Evolutionary conservation across 148 eudicot genomes (phyloP).

Genomic region (Cornus controversa): DNA sequence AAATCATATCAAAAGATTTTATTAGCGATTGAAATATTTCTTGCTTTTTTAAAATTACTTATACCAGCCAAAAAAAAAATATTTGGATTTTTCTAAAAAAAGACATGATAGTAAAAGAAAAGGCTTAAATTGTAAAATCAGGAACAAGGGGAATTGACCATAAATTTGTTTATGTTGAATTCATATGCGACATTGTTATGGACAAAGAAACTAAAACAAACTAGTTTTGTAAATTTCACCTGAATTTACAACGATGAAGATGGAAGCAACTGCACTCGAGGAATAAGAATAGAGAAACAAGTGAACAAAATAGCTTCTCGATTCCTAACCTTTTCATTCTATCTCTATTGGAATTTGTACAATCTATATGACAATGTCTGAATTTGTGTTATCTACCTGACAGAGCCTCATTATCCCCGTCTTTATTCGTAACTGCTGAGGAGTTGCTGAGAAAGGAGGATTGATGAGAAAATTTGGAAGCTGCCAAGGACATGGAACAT

Average conservation of each 20-base stretch:
- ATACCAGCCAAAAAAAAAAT: too few relatives aligned
- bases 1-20: too few relatives aligned
- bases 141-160: too few relatives aligned
- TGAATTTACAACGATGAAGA: not conserved
- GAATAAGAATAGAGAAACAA: not conserved
- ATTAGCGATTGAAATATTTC: too few relatives aligned
- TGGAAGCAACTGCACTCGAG: not conserved
- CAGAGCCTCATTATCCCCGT: not conserved
- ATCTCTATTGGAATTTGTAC: not conserved
- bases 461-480: not conserved
- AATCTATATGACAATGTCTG: too few relatives aligned
- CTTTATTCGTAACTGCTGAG: not conserved
- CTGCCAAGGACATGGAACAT: constrained; percentile 1
- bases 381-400: not conserved
- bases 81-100: too few relatives aligned
- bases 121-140: too few relatives aligned
- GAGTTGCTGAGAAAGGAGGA: not conserved
- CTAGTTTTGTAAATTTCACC: not conserved
- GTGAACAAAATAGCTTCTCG: not conserved
- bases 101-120: too few relatives aligned
- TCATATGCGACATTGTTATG: not conserved
- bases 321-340: not conserved
- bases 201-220: too few relatives aligned
- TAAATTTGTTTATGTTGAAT: too few relatives aligned
- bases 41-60: too few relatives aligned